Conservation (phyloP, 2,329 filamentous ascomycete genomes). For the Harringtonia aguacate region DNA sequence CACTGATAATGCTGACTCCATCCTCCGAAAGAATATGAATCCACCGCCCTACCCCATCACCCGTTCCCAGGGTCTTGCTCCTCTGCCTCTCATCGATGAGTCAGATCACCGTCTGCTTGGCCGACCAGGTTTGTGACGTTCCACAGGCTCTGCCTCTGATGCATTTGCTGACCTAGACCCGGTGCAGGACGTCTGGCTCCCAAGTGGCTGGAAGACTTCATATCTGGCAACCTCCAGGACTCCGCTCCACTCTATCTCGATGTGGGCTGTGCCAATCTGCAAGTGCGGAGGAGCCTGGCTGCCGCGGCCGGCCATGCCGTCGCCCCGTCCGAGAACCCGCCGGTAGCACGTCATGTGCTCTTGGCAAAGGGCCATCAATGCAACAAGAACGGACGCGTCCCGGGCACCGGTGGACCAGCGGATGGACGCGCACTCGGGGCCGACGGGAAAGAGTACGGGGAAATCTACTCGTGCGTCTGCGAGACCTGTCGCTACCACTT, state of each 20-base stretch:
- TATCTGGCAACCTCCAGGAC: slow-evolving; percentile 8
- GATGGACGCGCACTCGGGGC: slow-evolving; percentile 2
- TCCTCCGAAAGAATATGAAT: slow-evolving; percentile 6
- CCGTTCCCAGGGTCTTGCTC: slow-evolving; percentile 5
- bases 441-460: slow-evolving; percentile 7
- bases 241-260: slow-evolving; percentile 1
- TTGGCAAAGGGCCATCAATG: slow-evolving; percentile 14
- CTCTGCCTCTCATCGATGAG: slow-evolving; percentile 6
- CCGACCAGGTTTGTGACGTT: slow-evolving; percentile 4
- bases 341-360: slow-evolving; percentile 8
- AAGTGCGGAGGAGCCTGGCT: slow-evolving; percentile 5
- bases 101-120: slow-evolving; percentile 3
- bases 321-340: not conserved
- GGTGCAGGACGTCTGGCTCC: slow-evolving; percentile 13
- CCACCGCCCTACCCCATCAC: slow-evolving; percentile 7
- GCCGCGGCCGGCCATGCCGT: not conserved
- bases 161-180: not conserved
- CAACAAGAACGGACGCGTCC: slow-evolving; percentile 1
- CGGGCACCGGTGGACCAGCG: not conserved
- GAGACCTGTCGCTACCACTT: slow-evolving; percentile 22
- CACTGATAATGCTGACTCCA: not conserved
- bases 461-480: slow-evolving; percentile 19
- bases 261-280: slow-evolving; percentile 9
- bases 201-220: slow-evolving; percentile 13
- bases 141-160: not conserved